phyloP scores from a whole-genome alignment of 208 protist species.

The Crithidia brevicula region DNA sequence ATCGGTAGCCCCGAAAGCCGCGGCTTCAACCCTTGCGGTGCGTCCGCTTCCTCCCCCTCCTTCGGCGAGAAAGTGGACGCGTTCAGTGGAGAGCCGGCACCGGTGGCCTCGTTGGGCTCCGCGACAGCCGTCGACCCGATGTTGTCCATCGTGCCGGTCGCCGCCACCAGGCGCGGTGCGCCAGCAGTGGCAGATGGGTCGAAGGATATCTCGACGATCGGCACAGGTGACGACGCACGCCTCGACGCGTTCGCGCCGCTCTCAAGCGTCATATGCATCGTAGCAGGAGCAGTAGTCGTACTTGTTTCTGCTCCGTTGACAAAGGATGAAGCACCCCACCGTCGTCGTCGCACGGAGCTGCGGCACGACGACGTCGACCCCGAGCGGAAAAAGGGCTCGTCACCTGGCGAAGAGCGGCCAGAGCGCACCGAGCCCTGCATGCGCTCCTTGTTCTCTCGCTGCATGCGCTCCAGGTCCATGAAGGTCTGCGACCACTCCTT shows the following conservation, averaged over 20 bases:
- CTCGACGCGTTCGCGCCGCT: too few species aligned
- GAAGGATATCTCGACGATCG: too few species aligned
- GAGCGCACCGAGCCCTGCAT: constrained; percentile 35
- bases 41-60: background rate
- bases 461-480: constrained; percentile 67
- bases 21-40: background rate
- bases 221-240: too few species aligned
- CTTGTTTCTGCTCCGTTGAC: too few species aligned
- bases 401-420: constrained; percentile 14
- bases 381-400: constrained; percentile 13
- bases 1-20: constrained; percentile 10
- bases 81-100: background rate
- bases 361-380: constrained; percentile 11
- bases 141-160: too few species aligned
- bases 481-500: constrained; percentile 50
- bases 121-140: too few species aligned
- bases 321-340: background rate
- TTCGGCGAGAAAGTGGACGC: background rate
- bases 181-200: too few species aligned
- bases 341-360: constrained; percentile 21
- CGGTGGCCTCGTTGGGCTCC: background rate
- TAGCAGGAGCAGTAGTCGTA: too few species aligned
- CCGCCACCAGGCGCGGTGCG: too few species aligned
- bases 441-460: constrained; percentile 70
- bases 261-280: too few species aligned